Percentiles rank a stretch among this genome's conserved stretches.
Conservation (phyloP, 805 yeast genomes). For the Hanseniaspora taiwanica region DNA sequence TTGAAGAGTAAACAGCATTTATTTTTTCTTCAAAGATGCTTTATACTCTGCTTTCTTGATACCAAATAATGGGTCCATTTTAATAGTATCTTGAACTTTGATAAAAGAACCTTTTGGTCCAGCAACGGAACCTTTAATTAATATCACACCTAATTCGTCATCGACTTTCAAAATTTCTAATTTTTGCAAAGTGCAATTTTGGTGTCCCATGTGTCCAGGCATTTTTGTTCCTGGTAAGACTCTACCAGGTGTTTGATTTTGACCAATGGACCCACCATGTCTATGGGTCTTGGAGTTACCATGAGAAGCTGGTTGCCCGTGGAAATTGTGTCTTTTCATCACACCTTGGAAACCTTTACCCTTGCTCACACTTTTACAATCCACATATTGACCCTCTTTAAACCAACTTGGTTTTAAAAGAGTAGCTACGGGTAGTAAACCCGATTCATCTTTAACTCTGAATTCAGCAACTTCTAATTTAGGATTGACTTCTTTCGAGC, state of each 20-base stretch:
- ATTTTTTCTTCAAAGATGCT: neutral
- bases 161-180: slow-evolving; percentile 66
- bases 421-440: slow-evolving; percentile 65
- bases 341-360: slow-evolving; percentile 99
- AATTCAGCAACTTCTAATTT: slow-evolving; percentile 67
- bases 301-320: slow-evolving; percentile 84
- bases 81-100: slow-evolving; percentile 67
- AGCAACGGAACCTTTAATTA: slow-evolving; percentile 82
- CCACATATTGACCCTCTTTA: slow-evolving; percentile 71
- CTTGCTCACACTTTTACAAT: slow-evolving; percentile 62
- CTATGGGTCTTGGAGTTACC: slow-evolving; percentile 92
- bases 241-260: slow-evolving; percentile 91
- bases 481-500: slow-evolving; percentile 72
- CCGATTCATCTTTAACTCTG: slow-evolving; percentile 52
- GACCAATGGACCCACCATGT: slow-evolving; percentile 96
- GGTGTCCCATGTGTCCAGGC: slow-evolving; percentile 95
- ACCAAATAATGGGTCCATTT: slow-evolving; percentile 17
- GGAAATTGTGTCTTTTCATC: slow-evolving; percentile 87
- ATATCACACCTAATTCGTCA: slow-evolving; percentile 65
- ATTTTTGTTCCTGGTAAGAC: slow-evolving; percentile 92
- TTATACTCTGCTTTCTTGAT: slow-evolving; percentile 1
- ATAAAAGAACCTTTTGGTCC: slow-evolving; percentile 75
- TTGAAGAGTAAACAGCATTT: neutral
- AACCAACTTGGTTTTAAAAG: slow-evolving; percentile 75
- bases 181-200: slow-evolving; percentile 60